Conservation (phyloP, 805 yeast species). For the Yamadazyma laniorum region DNA sequence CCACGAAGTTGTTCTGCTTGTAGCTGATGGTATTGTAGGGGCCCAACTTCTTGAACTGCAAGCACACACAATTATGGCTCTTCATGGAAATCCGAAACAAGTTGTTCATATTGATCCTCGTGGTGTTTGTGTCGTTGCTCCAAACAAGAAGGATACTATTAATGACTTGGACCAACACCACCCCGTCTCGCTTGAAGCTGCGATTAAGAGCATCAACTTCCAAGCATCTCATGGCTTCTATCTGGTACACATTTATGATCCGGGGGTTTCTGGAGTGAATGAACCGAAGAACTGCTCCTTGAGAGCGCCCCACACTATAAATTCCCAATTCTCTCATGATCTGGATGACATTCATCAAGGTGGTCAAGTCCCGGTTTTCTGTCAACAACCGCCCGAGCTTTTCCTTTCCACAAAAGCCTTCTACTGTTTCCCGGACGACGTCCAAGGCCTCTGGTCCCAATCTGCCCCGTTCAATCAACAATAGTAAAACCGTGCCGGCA, state of each 20-base stretch:
- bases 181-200: slow-evolving; percentile 1
- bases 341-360: slow-evolving; percentile 5
- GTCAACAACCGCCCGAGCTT: neutral
- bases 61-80: neutral
- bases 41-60: slow-evolving; percentile 11
- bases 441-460: neutral
- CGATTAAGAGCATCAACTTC: slow-evolving; percentile 1
- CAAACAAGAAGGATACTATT: slow-evolving; percentile 10
- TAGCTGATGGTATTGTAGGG: slow-evolving; percentile 9
- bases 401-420: neutral
- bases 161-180: slow-evolving; percentile 11
- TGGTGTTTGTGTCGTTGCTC: slow-evolving; percentile 2
- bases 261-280: neutral
- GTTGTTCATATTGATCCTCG: slow-evolving; percentile 8
- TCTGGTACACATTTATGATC: slow-evolving; percentile 9
- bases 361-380: slow-evolving; percentile 10
- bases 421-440: neutral
- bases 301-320: neutral
- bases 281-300: neutral
- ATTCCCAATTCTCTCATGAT: slow-evolving; percentile 2
- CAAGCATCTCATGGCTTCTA: slow-evolving; percentile 1
- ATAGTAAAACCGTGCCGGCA: slow-evolving; percentile 1
- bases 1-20: slow-evolving; percentile 7
- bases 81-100: neutral
- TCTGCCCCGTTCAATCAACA: slow-evolving; percentile 1